These are phyloP conservation scores for Diplocarpon mali DNA, from an alignment of 2,329 filamentous ascomycete species.

Conservation along the genomic window DNA sequence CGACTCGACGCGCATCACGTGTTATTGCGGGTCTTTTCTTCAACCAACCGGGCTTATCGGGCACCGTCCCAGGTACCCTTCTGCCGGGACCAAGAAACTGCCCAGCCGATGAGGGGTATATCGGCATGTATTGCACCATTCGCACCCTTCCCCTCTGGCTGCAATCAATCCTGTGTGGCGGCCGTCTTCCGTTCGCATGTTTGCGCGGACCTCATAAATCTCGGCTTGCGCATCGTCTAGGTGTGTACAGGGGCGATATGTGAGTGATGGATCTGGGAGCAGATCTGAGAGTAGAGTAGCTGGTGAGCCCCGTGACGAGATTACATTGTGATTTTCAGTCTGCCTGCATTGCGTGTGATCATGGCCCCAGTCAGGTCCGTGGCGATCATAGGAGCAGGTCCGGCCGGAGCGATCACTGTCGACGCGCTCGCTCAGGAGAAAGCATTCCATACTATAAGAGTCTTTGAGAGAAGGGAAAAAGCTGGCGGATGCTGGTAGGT, in stretches of 20 bases:
- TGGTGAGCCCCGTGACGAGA: too few relatives aligned
- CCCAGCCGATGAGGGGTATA: background rate
- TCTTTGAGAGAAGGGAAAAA: constrained; percentile 50
- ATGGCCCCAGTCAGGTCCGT: constrained; percentile 31
- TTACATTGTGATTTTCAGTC: background rate
- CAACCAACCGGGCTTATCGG: too few relatives aligned
- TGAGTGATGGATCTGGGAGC: too few relatives aligned
- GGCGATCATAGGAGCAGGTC: constrained; percentile 50
- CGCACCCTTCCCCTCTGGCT: background rate
- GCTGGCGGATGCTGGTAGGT: constrained; percentile 51
- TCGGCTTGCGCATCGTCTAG: background rate
- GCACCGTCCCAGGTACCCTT: background rate
- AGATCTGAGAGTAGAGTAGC: background rate
- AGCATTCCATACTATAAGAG: constrained; percentile 44
- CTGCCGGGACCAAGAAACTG: background rate
- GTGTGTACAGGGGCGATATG: background rate
- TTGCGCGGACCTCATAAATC: background rate
- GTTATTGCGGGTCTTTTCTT: too few relatives aligned
- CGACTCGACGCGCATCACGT: too few relatives aligned
- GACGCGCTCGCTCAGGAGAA: constrained; percentile 50
- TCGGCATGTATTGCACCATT: background rate
- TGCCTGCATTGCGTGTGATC: background rate
- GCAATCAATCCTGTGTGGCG: background rate
- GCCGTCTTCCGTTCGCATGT: background rate
- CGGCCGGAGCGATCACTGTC: constrained; percentile 47